phyloP scores from a whole-genome alignment of 371 early-diverging fungal genomes.

The Saksenaea oblongispora region DNA sequence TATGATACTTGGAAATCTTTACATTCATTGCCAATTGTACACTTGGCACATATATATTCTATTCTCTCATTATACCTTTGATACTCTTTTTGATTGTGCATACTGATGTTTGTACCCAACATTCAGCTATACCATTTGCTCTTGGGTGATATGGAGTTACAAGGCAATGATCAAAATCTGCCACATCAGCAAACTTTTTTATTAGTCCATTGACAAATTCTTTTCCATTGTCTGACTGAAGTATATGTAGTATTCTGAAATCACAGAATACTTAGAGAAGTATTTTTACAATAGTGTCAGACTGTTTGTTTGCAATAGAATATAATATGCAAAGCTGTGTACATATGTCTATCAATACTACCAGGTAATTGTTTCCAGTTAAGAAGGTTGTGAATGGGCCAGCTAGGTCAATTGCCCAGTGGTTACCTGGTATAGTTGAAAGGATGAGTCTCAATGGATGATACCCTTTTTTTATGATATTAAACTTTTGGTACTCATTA shows the following conservation, averaged over 20 bases:
- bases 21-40: constrained; percentile 13
- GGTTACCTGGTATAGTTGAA: constrained; percentile 23
- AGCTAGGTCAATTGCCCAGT: constrained; percentile 30
- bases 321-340: constrained; percentile 19
- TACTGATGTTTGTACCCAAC: constrained; percentile 17
- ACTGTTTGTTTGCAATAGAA: constrained; percentile 16
- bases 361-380: constrained; percentile 13
- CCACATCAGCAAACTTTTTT: not conserved
- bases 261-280: constrained; percentile 15
- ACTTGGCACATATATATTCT: constrained; percentile 19
- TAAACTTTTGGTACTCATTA: constrained; percentile 14
- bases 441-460: constrained; percentile 20
- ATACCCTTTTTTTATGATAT: constrained; percentile 12
- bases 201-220: constrained; percentile 24
- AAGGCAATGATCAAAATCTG: constrained; percentile 18
- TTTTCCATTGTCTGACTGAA: constrained; percentile 27
- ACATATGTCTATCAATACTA: constrained; percentile 24
- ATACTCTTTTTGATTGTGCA: constrained; percentile 15
- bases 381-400: constrained; percentile 16
- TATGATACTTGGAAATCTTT: not conserved
- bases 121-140: constrained; percentile 27
- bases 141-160: constrained; percentile 22
- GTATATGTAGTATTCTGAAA: constrained; percentile 19
- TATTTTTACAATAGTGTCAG: constrained; percentile 12
- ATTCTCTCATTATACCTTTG: constrained; percentile 10